Conservation (phyloP, 2,329 filamentous ascomycete genomes). For the Ophiostoma angusticollis region DNA sequence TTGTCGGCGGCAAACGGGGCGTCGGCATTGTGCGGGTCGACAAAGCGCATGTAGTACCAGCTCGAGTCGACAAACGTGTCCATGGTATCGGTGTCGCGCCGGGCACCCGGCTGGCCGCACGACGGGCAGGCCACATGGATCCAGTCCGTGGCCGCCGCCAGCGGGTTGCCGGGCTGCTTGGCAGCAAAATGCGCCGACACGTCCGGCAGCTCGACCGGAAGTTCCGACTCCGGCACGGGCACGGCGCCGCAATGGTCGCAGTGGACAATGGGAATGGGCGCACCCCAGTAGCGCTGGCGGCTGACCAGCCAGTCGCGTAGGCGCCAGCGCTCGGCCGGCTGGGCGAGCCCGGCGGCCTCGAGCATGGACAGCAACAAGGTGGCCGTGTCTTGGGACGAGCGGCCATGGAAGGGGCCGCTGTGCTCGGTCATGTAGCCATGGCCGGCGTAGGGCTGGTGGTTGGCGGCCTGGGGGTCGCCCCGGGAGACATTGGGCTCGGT, state of each 20-base stretch:
- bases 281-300: constrained; percentile 85
- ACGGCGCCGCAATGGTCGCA: constrained; percentile 65
- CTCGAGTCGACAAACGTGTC: constrained; percentile 93
- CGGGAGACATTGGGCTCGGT: constrained; percentile 14
- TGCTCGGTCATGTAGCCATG: constrained; percentile 55
- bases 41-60: constrained; percentile 80
- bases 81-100: constrained; percentile 86
- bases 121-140: constrained; percentile 62
- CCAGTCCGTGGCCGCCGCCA: constrained; percentile 61
- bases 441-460: constrained; percentile 42
- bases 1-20: constrained; percentile 48
- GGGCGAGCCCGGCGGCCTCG: constrained; percentile 42
- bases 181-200: constrained; percentile 56
- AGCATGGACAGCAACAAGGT: constrained; percentile 46
- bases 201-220: constrained; percentile 64
- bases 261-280: constrained; percentile 80
- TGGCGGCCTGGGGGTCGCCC: not conserved
- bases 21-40: constrained; percentile 53
- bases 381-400: constrained; percentile 50
- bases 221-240: constrained; percentile 60
- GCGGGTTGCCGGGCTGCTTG: constrained; percentile 61
- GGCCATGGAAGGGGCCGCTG: constrained; percentile 52
- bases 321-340: constrained; percentile 60
- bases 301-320: constrained; percentile 84
- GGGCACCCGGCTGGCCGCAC: constrained; percentile 56